phyloP scores from a whole-genome alignment of 345 rosid species.

The Euphorbia pulcherrima region DNA sequence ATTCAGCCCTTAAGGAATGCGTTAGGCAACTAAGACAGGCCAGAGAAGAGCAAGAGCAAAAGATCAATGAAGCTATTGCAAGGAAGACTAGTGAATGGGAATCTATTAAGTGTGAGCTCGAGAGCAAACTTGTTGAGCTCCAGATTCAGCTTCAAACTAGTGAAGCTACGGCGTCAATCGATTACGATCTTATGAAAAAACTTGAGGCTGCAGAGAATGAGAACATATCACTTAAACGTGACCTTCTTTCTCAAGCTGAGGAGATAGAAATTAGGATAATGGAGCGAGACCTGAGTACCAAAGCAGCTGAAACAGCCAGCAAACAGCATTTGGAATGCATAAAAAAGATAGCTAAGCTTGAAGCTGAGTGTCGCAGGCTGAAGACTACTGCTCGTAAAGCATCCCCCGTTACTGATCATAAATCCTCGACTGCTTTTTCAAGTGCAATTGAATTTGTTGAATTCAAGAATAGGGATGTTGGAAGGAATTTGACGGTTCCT shows the following conservation, averaged over 20 bases:
- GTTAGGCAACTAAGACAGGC: slow-evolving; percentile 85
- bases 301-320: slow-evolving; percentile 89
- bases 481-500: slow-evolving; percentile 33
- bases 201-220: slow-evolving; percentile 56
- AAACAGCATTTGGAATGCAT: slow-evolving; percentile 80
- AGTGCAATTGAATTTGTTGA: slow-evolving; percentile 44
- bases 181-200: slow-evolving; percentile 39
- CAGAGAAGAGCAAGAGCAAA: slow-evolving; percentile 72
- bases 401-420: slow-evolving; percentile 39
- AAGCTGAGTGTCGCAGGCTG: slow-evolving; percentile 81
- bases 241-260: slow-evolving; percentile 56
- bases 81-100: slow-evolving; percentile 52
- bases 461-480: slow-evolving; percentile 38
- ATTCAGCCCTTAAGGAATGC: slow-evolving; percentile 93
- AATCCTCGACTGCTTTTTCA: slow-evolving; percentile 47
- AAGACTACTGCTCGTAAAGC: slow-evolving; percentile 41
- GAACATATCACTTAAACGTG: slow-evolving; percentile 52
- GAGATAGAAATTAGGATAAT: slow-evolving; percentile 73
- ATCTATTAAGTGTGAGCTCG: slow-evolving; percentile 44
- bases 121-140: slow-evolving; percentile 49
- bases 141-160: slow-evolving; percentile 35
- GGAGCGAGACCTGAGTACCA: slow-evolving; percentile 76
- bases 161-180: slow-evolving; percentile 19
- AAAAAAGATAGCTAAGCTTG: slow-evolving; percentile 85
- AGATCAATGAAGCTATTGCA: slow-evolving; percentile 49